Conservation (phyloP, 495 filamentous ascomycete genomes). For the Aspergillus nidulans region DNA sequence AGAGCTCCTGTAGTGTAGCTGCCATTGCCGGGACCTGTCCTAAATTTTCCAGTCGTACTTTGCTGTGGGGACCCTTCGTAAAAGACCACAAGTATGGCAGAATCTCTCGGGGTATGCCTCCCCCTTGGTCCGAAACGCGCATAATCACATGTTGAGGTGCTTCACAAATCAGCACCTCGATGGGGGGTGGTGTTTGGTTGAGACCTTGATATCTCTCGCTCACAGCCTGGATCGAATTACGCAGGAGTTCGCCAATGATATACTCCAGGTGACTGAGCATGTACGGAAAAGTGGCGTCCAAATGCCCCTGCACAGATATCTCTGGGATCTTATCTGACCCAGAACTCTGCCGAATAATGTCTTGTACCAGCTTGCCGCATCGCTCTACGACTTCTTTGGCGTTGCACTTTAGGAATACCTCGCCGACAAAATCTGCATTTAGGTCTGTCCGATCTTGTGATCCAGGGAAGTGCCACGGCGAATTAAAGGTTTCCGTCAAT, state of each 20-base stretch:
- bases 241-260: conserved; percentile 89
- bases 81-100: conserved; percentile 96
- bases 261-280: conserved; percentile 96
- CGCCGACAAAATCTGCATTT: conserved; percentile 85
- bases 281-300: conserved; percentile 89
- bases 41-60: conserved; percentile 73
- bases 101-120: conserved; percentile 79
- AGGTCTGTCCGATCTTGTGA: conserved; percentile 58
- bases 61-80: conserved; percentile 77
- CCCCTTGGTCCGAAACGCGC: conserved; percentile 90
- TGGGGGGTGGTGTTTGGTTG: conserved; percentile 60
- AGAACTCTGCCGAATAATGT: conserved; percentile 67
- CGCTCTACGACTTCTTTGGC: conserved; percentile 83
- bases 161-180: conserved; percentile 93
- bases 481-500: conserved; percentile 93
- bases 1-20: conserved; percentile 88
- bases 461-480: conserved; percentile 84
- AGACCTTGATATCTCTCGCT: conserved; percentile 60
- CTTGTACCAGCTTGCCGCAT: conserved; percentile 68
- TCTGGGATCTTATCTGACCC: conserved; percentile 68
- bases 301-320: conserved; percentile 80
- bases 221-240: conserved; percentile 91
- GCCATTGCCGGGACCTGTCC: conserved; percentile 86
- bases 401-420: conserved; percentile 92
- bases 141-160: conserved; percentile 94